Evolutionary conservation across 192 early-diverging fungal genomes (phyloP), one percentile per base, ranked within the genome.

Genomic region (Backusella parvicylindrica): DNA sequence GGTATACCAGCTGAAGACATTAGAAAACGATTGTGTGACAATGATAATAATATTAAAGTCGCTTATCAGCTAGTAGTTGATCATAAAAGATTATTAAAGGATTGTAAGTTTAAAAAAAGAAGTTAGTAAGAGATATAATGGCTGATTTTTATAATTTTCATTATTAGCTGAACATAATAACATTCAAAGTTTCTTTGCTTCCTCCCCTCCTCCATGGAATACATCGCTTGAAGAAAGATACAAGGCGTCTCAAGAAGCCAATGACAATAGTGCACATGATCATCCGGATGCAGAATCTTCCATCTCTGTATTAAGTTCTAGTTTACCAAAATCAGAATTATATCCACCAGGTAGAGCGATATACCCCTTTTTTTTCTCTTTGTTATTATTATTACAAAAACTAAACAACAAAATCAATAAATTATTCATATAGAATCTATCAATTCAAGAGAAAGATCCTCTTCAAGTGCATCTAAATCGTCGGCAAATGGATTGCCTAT

Each of bases 51-150:
- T 81, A 91, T 97, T 69, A 97, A 97, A 75, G 98, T 99, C 6
- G 95, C 98, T 6, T 99, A 98, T 81, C 96, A 97, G 77, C 85
- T 99, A 71, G 92, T 96, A n/a, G 86, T 96, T 1, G 98, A 98
- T 81, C 91, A 89, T 73, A 86, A 92, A 49, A 81, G 88, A 72
- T 89, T 93, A 86, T 78, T 91, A 38, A 79, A 83, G 43, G 87
- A 81, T 69, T 84, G 89, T 90, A 83, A 72, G 72, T 35, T 16
- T 16, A 16, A 13, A 15, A 41, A 41, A 13, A 16, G 40, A 41
- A 35, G n/a, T n/a, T n/a, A n/a, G n/a, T n/a, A n/a, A n/a, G n/a
- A n/a, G n/a, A n/a, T n/a, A n/a, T n/a, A n/a, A 13, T 41, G 18
- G 0, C 23, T 69, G 33, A 38, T 68, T 1, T 38, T 23, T 7